Evolutionary conservation across 2,329 filamentous ascomycete species (phyloP), one percentile per base, ranked within the genome.

Genomic region (Fusarium pseudonygamai): DNA sequence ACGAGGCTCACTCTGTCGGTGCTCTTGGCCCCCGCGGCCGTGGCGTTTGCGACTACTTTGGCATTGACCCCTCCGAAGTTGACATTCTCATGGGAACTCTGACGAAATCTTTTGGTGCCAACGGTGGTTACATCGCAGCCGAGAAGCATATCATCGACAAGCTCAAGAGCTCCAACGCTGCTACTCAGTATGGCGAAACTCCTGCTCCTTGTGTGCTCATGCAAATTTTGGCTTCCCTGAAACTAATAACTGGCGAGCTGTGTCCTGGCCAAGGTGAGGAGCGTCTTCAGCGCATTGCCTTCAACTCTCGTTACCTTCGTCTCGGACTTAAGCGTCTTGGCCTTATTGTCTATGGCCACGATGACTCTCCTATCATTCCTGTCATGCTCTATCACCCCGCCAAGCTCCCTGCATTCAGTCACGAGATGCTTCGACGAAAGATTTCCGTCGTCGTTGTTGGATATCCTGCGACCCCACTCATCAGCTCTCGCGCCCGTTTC

Each of bases 71-170:
- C 22, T 84, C 89, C 22, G 92, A 97, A 76, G 91, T 98, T 42
- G 96, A 99, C 81, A 93, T 99, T 78, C 90, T 99, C 58, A 99
- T 99, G 96, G 96, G 96, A 75, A 99, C 96, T 5, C 86, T 99
- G 70, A 99, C 96, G 73, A 99, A 99, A 83, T 98, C 96, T 3
- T 99, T 99, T 78, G 96, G 96, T 78, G 96, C 96, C 75, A 99
- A 99, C 79, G 96, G 96, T 80, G 96, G 96, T 72, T 99, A 99
- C 81, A 89, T 99, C 75, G 94, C 95, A 16, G 95, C 91, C 24
- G 93, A 97, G 70, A 96, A 97, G 84, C 86, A 90, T 77, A 93
- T 98, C 80, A 96, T 99, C 78, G 94, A 97, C 83, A 97, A 97
- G 84, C 91, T 99, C 64, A 90, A 93, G 75, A 90, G 89, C 65